Evolutionary conservation across 2,329 filamentous ascomycete genomes (phyloP), one percentile per base, ranked within the genome.

Genomic region (Aspergillus sp.): DNA sequence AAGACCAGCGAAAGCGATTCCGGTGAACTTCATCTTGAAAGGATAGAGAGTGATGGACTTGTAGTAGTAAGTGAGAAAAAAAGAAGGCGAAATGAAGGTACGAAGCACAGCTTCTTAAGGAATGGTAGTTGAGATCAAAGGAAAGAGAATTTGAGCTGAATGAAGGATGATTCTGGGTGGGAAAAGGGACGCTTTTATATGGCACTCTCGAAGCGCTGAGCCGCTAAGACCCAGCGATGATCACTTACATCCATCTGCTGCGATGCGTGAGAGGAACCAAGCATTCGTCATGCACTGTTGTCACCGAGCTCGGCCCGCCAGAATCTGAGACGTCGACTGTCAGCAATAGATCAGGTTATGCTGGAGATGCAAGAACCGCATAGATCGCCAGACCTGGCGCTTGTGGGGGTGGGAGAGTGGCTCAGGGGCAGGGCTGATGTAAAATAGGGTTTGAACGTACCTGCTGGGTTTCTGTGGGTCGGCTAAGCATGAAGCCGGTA

Each of bases 321-420:
- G 36, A 15, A 10, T 32, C 39, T 55, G 53, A 55, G 53, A 55
- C 53, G 53, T 55, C 19, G 53, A 55, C 53, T 19, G 53, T 55
- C 30, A 42, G 53, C 53, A 27, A 55, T 55, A 55, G 27, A 55
- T 55, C 53, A 55, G 53, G 39, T 44, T 47, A 42, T 55, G 41
- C 25, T 55, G 41, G 39, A 30, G 23, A 32, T 17, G 42, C 10
- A 47, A 25, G 17, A 15, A 19, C 53, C 53, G 53, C 44, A 17
- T 23, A 41, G 53, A 55, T 36, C 53, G 27, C 15, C 38, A 30
- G 5, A 23, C 10, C 25, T 30, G 53, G 53, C 25, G 39, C 25
- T 32, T 41, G 53, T 55, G 53, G 13, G 30, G 39, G 11, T 47
- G 27, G 11, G 10, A 32, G 47, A 11, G 47, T 30, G 23, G 25